These are phyloP conservation scores for Fraxinus americana DNA, from an alignment of 257 asterid species.

Conservation along the genomic window DNA sequence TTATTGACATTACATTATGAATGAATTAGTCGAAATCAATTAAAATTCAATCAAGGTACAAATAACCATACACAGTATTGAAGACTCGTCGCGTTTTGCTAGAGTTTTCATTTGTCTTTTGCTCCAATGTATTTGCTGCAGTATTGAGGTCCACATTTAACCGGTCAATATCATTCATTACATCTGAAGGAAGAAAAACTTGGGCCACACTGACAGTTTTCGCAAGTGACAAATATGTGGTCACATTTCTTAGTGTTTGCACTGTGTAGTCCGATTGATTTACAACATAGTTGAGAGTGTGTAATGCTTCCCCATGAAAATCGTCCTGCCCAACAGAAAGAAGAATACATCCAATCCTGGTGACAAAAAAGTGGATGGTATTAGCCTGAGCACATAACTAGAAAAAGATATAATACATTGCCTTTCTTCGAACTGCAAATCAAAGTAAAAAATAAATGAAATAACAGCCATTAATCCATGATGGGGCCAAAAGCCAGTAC, in stretches of 20 bases:
- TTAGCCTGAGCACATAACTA: neutral
- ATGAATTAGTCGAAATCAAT: neutral
- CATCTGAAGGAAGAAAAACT: conserved; percentile 84
- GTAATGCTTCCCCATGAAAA: conserved; percentile 76
- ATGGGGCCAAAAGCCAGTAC: neutral
- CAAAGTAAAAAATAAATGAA: neutral
- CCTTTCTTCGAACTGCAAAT: neutral
- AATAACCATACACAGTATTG: conserved; percentile 64
- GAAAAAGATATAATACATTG: neutral
- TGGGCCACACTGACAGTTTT: conserved; percentile 87
- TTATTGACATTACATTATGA: conserved; percentile 20
- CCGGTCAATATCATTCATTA: conserved; percentile 64
- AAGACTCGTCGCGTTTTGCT: conserved; percentile 65
- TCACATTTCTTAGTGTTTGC: conserved; percentile 80
- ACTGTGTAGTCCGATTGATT: conserved; percentile 94
- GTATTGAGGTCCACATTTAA: conserved; percentile 63
- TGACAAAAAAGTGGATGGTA: conserved; percentile 19
- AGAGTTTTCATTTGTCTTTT: conserved; percentile 70
- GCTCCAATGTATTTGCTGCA: conserved; percentile 73
- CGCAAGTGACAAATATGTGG: conserved; percentile 72
- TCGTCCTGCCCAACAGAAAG: conserved; percentile 89
- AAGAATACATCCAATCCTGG: conserved; percentile 88
- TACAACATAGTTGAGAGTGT: conserved; percentile 77
- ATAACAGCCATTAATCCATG: neutral
- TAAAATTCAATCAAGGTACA: conserved; percentile 1